Evolutionary conservation across 1,284 basidiomycete species (phyloP), one percentile per base, ranked within the genome.

Genomic region (Agroathelia rolfsii): DNA sequence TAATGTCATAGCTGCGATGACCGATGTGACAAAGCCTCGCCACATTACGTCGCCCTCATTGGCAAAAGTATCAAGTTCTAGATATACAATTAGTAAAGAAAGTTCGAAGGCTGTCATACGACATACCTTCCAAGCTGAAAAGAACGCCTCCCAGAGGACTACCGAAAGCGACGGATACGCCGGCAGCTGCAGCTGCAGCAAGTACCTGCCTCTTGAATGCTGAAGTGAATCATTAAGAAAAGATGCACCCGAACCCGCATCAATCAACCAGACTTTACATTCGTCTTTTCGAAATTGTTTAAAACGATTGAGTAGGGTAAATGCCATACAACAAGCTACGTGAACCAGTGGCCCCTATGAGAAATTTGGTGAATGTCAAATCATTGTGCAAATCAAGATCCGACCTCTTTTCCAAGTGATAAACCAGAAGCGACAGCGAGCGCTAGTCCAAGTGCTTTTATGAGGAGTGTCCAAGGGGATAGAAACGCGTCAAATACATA

Each of bases 351-450:
- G 79, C 0, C 78, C 78, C 73, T 78, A 37, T 11, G 17, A n/a
- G n/a, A n/a, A n/a, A n/a, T n/a, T n/a, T n/a, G n/a, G n/a, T 20
- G 15, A 39, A 33, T 25, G 17, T 19, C 10, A 13, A 12, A 30
- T 28, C 12, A 12, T 13, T 21, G 12, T 16, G n/a, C 16, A 22
- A n/a, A n/a, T n/a, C 11, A 6, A 31, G 17, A 5, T 29, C 48
- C 25, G n/a, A 66, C 75, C 58, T 81, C 77, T 55, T 86, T 85
- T 7, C 82, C 82, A 13, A 86, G 56, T 2, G 78, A 82, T 10
- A 86, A 58, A 0, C 82, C 82, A 7, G 79, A 83, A 0, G 79
- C 79, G n/a, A 85, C 81, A 1, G 80, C 66, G 6, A 89, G 64
- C 5, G 81, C 78, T 19, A 88, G 62, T 5, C 83, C 84, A 28